Base-by-base conservation (phyloP, 164 flowering plant species). In the Chloranthus sessilifolius region DNA sequence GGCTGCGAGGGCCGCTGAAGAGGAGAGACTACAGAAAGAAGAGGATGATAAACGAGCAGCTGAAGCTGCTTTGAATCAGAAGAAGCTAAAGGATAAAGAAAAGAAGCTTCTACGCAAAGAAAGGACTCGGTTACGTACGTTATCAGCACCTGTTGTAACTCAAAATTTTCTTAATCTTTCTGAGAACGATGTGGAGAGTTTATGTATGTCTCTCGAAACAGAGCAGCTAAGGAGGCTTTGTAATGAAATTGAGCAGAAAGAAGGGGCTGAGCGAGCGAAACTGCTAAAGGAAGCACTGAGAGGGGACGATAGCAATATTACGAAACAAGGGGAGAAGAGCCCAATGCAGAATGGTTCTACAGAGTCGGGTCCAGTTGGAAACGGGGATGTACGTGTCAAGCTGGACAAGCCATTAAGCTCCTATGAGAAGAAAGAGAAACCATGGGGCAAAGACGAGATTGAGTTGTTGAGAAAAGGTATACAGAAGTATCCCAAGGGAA, bases 31-130 rank as follows among this genome's bases (percentile, higher is more conserved):
- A 0, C 62, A 56, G 49, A 90, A 83, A 66, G 91, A 73, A 61
- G 91, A 81, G 55, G 91, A 79, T 36, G 86, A 78, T 8, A 86
- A 44, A 61, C 70, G 43, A 14, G 88, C 88, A 44, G 87, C 95
- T 44, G 85, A 79, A 66, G 72, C 68, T 45, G 86, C 88, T 37
- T 58, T 53, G 31, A 77, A 63, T 16, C 86, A 79, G 62, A 90
- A 87, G 64, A 77, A 77, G 56, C 17, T 58, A 12, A 77, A 66
- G 50, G 82, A 77, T 59, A 77, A 74, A 60, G 82, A 74, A 48
- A 77, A 77, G 66, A 90, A 90, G 62, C 83, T 90, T 42, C 52
- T 90, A 56, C 80, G 95, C 19, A 90, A 81, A 65, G 98, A 90
- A 56, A 63, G 86, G 17, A 70, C 71, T 46, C 95, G 96, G 25